Base-by-base conservation (phyloP, 2,329 filamentous ascomycete species). In the Cladosporium sp. region DNA sequence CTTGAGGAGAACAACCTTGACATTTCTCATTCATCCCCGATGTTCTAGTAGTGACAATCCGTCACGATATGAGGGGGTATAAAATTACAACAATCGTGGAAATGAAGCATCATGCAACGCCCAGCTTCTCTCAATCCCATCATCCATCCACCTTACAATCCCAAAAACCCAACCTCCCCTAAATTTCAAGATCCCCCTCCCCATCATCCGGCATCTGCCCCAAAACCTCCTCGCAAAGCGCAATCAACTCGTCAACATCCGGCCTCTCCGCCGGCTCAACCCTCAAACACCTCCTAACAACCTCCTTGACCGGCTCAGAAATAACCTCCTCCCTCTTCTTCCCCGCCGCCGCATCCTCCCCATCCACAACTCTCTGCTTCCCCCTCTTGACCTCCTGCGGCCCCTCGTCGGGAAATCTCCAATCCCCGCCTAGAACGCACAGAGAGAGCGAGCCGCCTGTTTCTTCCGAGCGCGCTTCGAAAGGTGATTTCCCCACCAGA, bases 381-480 rank as follows among this genome's bases (percentile, higher is more conserved):
- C 80, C 75, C 42, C 72, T 73, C 60, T 71, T 71, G 6, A 67
- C 74, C 48, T 79, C 80, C 38, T 76, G 77, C 3, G 80, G 79
- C 0, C 84, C 84, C 66, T 96, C 91, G 60, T 95, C 91, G 0
- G 93, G 93, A 69, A 97, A 98, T 45, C 90, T 79, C 92, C 93
- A 98, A 70, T 97, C 92, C 33, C 92, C 93, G 53, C 90, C 88
- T 13, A 95, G 74, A 15, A 97, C 88, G 67, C 92, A 97, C 59
- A 97, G 86, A 59, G 87, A 94, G 56, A 98, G 73, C 57, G 86
- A 93, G 38, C 93, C 93, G 57, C 93, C 93, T 0, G 93, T 97
- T 74, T 98, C 92, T 68, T 98, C 93, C 57, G 85, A 92, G 54
- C 93, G 85, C 66, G 91, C 88, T 74, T 98, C 93, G 62, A 98